phyloP scores from a whole-genome alignment of 2,329 filamentous ascomycete species.

The Phyllosticta paracitricarpa region DNA sequence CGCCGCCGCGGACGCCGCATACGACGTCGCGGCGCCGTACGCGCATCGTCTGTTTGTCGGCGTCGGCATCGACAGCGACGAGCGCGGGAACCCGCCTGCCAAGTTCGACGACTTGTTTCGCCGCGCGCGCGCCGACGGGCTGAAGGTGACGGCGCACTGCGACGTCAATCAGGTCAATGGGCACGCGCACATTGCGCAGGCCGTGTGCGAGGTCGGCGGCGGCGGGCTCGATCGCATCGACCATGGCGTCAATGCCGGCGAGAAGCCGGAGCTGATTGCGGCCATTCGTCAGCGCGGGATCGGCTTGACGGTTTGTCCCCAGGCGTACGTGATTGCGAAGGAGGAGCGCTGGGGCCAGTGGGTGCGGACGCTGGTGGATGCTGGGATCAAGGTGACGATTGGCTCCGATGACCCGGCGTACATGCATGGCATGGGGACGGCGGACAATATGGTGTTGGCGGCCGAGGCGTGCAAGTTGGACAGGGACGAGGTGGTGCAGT shows the following conservation, averaged over 20 bases:
- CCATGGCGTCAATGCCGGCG: slow-evolving; percentile 33
- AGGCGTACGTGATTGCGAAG: slow-evolving; percentile 34
- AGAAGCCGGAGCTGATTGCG: slow-evolving; percentile 23
- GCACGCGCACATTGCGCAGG: slow-evolving; percentile 34
- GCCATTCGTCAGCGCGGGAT: slow-evolving; percentile 24
- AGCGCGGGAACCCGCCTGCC: slow-evolving; percentile 35
- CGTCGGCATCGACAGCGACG: slow-evolving; percentile 40
- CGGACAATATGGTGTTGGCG: slow-evolving; percentile 38
- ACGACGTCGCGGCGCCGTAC: slow-evolving; percentile 32
- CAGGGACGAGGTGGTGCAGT: slow-evolving; percentile 32
- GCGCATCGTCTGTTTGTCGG: slow-evolving; percentile 33
- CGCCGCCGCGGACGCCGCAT: slow-evolving; percentile 30
- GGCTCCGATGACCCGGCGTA: slow-evolving; percentile 42
- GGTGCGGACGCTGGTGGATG: slow-evolving; percentile 34
- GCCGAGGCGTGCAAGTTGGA: slow-evolving; percentile 32
- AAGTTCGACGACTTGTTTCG: slow-evolving; percentile 35
- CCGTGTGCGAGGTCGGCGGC: slow-evolving; percentile 20
- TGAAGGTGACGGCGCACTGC: slow-evolving; percentile 41
- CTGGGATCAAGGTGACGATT: slow-evolving; percentile 38
- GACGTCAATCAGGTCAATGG: slow-evolving; percentile 43
- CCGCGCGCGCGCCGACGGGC: slow-evolving; percentile 30
- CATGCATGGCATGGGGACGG: slow-evolving; percentile 42
- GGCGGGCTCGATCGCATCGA: slow-evolving; percentile 31
- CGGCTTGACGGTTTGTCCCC: slow-evolving; percentile 34
- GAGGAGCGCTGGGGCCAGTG: slow-evolving; percentile 11